These are phyloP conservation scores for Podaxis carcinomalis DNA, from an alignment of 768 basidiomycete species.

Conservation along the genomic window DNA sequence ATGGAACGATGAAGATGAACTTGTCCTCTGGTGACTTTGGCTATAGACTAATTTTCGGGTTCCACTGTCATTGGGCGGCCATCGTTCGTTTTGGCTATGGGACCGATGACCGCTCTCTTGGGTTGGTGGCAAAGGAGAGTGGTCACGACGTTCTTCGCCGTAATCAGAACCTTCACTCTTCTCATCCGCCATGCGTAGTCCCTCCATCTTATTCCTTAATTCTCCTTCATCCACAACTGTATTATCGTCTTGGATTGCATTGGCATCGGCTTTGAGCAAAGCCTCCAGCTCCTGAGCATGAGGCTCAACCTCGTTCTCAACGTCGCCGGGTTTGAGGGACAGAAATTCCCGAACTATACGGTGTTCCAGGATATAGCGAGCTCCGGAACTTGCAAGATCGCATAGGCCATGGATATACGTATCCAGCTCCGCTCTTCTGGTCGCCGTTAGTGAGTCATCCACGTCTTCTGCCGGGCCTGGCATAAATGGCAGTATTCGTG, in stretches of 20 bases:
- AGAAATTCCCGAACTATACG: slow-evolving; percentile 80
- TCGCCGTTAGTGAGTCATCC: slow-evolving; percentile 77
- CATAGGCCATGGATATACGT: slow-evolving; percentile 84
- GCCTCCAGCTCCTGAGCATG: slow-evolving; percentile 56
- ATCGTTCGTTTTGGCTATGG: slow-evolving; percentile 31
- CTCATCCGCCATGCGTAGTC: slow-evolving; percentile 39
- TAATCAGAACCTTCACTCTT: slow-evolving; percentile 66
- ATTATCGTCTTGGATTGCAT: not conserved
- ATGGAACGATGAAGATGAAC: slow-evolving; percentile 42
- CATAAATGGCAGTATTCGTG: slow-evolving; percentile 92
- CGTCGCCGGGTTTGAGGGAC: slow-evolving; percentile 81
- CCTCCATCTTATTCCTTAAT: slow-evolving; percentile 44
- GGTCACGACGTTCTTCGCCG: slow-evolving; percentile 52
- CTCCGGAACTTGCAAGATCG: slow-evolving; percentile 58
- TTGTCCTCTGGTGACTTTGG: slow-evolving; percentile 49
- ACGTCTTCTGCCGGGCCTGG: slow-evolving; percentile 88
- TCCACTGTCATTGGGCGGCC: slow-evolving; percentile 34
- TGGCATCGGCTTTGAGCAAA: slow-evolving; percentile 35
- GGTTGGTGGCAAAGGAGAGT: slow-evolving; percentile 35
- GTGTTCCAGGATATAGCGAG: slow-evolving; percentile 79
- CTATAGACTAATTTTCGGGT: slow-evolving; percentile 37
- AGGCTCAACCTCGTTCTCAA: slow-evolving; percentile 62
- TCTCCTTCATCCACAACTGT: slow-evolving; percentile 28
- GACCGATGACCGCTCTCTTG: slow-evolving; percentile 36
- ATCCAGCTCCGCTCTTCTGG: slow-evolving; percentile 79